Conservation (phyloP, 1,139 yeast species). For the Lodderomyces elongisporus region DNA sequence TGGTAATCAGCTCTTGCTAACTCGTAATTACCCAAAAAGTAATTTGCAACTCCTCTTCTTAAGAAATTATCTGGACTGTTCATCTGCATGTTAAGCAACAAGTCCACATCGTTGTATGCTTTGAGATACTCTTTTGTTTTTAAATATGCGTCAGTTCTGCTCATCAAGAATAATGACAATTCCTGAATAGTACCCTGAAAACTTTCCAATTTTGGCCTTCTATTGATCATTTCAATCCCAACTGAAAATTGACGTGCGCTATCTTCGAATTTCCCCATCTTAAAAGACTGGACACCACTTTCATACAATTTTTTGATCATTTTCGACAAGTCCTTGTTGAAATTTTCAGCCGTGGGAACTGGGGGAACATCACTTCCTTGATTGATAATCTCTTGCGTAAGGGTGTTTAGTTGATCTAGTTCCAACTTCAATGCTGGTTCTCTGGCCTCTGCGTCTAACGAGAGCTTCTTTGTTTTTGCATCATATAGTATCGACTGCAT, state of each 20-base stretch:
- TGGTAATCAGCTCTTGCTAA: constrained; percentile 74
- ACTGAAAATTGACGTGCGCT: constrained; percentile 69
- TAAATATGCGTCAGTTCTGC: constrained; percentile 79
- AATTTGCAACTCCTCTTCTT: constrained; percentile 73
- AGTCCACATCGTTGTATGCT: constrained; percentile 79
- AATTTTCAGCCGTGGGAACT: constrained; percentile 47
- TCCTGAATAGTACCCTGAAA: constrained; percentile 79
- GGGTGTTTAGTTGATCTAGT: constrained; percentile 57
- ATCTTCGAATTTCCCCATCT: constrained; percentile 58
- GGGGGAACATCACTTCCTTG: constrained; percentile 69
- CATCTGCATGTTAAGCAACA: constrained; percentile 60
- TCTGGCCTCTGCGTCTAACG: constrained; percentile 14
- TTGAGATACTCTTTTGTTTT: constrained; percentile 59
- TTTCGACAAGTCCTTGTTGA: constrained; percentile 54
- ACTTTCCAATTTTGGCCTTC: constrained; percentile 83
- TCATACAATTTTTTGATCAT: constrained; percentile 73
- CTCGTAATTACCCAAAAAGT: constrained; percentile 62
- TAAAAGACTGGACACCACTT: constrained; percentile 62
- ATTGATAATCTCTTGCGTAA: constrained; percentile 56
- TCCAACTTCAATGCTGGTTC: constrained; percentile 39
- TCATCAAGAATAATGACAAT: constrained; percentile 63
- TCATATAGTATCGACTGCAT: constrained; percentile 17
- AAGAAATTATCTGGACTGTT: constrained; percentile 74
- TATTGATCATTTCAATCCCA: constrained; percentile 77
- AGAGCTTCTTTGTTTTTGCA: constrained; percentile 23